These are phyloP conservation scores for Eucalyptus grandis DNA, from an alignment of 345 rosid species.

Conservation along the genomic window DNA sequence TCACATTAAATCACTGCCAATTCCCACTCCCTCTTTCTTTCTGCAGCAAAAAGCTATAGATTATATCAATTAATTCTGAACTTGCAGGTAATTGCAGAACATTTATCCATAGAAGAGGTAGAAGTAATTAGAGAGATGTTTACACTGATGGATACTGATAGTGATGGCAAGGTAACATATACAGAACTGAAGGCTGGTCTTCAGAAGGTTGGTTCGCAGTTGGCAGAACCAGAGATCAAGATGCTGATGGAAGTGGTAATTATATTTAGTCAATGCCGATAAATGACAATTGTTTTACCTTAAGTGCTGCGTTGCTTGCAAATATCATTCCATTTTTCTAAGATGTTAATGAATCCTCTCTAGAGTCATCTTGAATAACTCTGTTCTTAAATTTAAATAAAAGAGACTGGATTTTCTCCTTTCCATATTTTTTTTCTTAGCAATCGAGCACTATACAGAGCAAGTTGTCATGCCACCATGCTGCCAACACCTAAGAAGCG, in stretches of 20 bases:
- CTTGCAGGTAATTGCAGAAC: slow-evolving; percentile 88
- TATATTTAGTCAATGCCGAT: not conserved
- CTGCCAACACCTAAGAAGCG: not conserved
- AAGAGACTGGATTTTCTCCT: not conserved
- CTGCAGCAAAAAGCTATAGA: not conserved
- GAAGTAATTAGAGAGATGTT: slow-evolving; percentile 94
- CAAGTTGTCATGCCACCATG: not conserved
- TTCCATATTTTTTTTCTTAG: not conserved
- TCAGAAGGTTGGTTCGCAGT: slow-evolving; percentile 80
- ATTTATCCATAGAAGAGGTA: slow-evolving; percentile 75
- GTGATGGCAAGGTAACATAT: slow-evolving; percentile 74
- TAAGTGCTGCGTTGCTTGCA: not conserved
- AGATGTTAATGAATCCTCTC: not conserved
- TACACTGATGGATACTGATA: slow-evolving; percentile 76
- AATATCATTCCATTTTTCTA: not conserved
- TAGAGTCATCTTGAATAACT: not conserved
- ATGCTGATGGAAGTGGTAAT: slow-evolving; percentile 98
- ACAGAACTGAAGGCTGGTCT: slow-evolving; percentile 85
- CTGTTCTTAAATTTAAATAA: not conserved
- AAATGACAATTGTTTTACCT: not conserved
- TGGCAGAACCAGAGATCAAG: slow-evolving; percentile 89
- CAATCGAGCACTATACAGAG: not conserved
- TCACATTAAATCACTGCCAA: not conserved
- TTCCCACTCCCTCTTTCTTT: not conserved
- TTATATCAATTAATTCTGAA: not conserved